A percentile compares a stretch with the other conserved stretches of the same genome.
Conservation (phyloP, 2,329 filamentous ascomycete genomes). For the Metarhizium brunneum region DNA sequence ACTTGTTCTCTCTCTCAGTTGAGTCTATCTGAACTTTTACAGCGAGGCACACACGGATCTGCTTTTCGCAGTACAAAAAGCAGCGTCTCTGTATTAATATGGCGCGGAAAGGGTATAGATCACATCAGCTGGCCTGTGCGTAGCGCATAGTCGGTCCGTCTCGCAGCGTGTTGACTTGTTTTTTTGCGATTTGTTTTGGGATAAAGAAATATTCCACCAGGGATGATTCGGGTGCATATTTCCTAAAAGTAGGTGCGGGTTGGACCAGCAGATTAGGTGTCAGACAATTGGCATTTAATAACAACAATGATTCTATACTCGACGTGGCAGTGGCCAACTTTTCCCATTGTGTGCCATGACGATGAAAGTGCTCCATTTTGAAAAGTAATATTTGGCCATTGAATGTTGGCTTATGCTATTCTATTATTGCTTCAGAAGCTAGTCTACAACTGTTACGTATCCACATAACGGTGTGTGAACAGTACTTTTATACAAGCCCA, state of each 20-base stretch:
- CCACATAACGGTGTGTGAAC: neutral
- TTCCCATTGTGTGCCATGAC: neutral
- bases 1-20: slow-evolving; percentile 2
- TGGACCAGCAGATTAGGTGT: neutral
- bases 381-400: neutral
- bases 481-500: neutral
- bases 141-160: neutral
- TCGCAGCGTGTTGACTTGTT: neutral
- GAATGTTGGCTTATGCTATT: neutral
- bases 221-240: neutral
- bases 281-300: neutral
- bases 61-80: slow-evolving; percentile 7
- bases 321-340: neutral
- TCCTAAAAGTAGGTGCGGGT: neutral
- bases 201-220: neutral
- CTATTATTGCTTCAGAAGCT: neutral
- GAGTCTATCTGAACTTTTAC: slow-evolving; percentile 5
- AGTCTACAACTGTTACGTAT: neutral
- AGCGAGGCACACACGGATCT: slow-evolving; percentile 9
- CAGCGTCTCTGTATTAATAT: slow-evolving; percentile 21
- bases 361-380: neutral
- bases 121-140: slow-evolving; percentile 12
- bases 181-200: neutral
- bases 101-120: slow-evolving; percentile 8
- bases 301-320: neutral